Percentiles rank a stretch among this genome's conserved stretches.
Evolutionary conservation across 106 monocot species (phyloP).

Genomic region (Dendrobium nobile): DNA sequence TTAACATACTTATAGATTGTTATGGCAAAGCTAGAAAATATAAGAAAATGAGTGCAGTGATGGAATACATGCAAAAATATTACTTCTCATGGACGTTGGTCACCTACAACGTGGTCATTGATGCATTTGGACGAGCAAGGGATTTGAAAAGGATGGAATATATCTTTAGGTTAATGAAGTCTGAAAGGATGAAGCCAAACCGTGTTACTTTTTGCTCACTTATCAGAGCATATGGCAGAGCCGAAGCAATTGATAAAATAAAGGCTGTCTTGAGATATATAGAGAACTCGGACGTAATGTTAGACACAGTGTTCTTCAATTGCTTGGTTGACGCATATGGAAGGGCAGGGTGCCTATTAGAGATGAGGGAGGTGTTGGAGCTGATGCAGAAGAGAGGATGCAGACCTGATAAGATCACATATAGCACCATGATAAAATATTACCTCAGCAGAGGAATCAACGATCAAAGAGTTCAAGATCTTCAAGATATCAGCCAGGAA

Average conservation of each 20-base stretch:
- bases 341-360: conserved; percentile 64
- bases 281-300: conserved; percentile 72
- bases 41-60: conserved; percentile 92
- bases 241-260: conserved; percentile 53
- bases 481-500: conserved; percentile 26
- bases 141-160: conserved; percentile 90
- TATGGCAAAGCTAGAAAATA: conserved; percentile 83
- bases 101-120: conserved; percentile 95
- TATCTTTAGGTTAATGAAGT: conserved; percentile 87
- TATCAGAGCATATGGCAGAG: conserved; percentile 81
- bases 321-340: conserved; percentile 94
- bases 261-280: conserved; percentile 59
- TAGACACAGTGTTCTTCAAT: conserved; percentile 83
- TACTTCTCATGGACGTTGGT: conserved; percentile 88
- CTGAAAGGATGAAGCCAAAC: conserved; percentile 82
- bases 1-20: conserved; percentile 90
- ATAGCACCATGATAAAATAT: conserved; percentile 82
- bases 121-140: conserved; percentile 86
- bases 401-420: conserved; percentile 79
- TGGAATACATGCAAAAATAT: conserved; percentile 99
- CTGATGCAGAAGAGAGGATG: conserved; percentile 69
- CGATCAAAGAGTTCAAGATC: conserved; percentile 49
- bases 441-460: conserved; percentile 65
- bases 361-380: conserved; percentile 85
- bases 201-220: conserved; percentile 87